These are phyloP conservation scores for Mycena alexandri DNA, from an alignment of 768 basidiomycete species.

Conservation along the genomic window DNA sequence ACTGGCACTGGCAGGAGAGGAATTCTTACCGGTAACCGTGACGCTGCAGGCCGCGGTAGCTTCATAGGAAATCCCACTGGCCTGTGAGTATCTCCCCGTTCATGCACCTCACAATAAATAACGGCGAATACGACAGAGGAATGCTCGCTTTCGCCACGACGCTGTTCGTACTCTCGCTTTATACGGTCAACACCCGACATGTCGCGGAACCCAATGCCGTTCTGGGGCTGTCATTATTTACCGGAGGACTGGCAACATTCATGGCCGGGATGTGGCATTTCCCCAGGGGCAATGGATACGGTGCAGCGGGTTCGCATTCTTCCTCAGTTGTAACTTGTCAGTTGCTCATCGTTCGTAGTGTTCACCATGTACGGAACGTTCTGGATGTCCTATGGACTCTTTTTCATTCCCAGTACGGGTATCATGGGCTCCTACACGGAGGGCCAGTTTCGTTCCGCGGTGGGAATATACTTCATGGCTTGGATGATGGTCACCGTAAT, in stretches of 20 bases:
- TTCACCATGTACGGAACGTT: conserved; percentile 74
- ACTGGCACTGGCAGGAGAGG: conserved; percentile 16
- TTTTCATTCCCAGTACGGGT: conserved; percentile 63
- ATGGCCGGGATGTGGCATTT: conserved; percentile 78
- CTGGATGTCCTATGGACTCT: conserved; percentile 71
- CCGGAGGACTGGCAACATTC: conserved; percentile 75
- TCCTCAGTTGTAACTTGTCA: conserved; percentile 2
- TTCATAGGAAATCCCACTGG: conserved; percentile 29
- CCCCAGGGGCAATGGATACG: conserved; percentile 62
- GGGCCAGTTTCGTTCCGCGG: conserved; percentile 55
- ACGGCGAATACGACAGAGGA: conserved; percentile 51
- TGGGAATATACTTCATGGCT: conserved; percentile 67
- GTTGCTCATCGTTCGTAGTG: conserved; percentile 48
- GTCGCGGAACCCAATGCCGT: conserved; percentile 60
- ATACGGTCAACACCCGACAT: conserved; percentile 58
- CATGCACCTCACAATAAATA: conserved; percentile 7
- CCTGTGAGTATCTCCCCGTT: conserved; percentile 18
- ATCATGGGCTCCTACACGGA: conserved; percentile 54
- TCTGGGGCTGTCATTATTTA: conserved; percentile 72
- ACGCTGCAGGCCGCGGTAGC: conserved; percentile 12
- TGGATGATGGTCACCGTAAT: conserved; percentile 69
- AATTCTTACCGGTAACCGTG: no score
- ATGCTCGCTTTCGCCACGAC: conserved; percentile 71
- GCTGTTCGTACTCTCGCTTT: conserved; percentile 69
- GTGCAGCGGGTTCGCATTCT: conserved; percentile 59